Conservation (phyloP, 768 basidiomycete genomes). For the Agrocybe pediades region DNA sequence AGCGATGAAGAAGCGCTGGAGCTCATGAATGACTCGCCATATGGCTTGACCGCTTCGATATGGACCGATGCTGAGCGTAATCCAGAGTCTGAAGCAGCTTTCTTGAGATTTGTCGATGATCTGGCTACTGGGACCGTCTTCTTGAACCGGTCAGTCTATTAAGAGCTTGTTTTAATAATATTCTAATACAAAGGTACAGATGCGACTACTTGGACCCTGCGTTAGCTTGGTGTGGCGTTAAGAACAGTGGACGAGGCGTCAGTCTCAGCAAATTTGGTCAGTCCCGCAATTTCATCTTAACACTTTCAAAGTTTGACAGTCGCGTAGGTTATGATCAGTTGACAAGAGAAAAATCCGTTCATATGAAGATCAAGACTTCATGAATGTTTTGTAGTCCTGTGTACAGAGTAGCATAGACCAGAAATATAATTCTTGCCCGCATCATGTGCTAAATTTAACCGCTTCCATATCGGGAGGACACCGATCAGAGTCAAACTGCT, state of each 20-base stretch:
- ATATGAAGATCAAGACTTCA: conserved; percentile 76
- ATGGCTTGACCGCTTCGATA: conserved; percentile 91
- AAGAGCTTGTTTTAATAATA: not conserved
- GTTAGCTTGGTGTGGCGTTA: conserved; percentile 92
- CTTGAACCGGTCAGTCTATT: conserved; percentile 66
- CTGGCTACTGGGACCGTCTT: conserved; percentile 93
- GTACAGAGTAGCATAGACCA: not conserved
- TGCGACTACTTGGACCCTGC: conserved; percentile 94
- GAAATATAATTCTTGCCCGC: not conserved
- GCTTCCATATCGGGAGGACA: not conserved
- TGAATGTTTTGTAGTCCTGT: not conserved
- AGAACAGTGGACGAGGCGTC: conserved; percentile 89
- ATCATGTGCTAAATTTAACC: not conserved
- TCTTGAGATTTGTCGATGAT: conserved; percentile 66
- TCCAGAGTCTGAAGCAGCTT: conserved; percentile 64
- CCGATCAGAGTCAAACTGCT: not conserved
- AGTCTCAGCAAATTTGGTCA: conserved; percentile 88
- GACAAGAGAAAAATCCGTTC: conserved; percentile 76
- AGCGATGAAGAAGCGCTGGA: conserved; percentile 86
- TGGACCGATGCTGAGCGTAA: conserved; percentile 81
- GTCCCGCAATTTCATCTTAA: conserved; percentile 20
- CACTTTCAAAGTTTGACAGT: conserved; percentile 1
- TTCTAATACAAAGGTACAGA: conserved; percentile 37
- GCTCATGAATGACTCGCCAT: conserved; percentile 96
- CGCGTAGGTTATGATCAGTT: conserved; percentile 81